Evolutionary conservation across 257 asterid species (phyloP).

Genomic region (Primulina eburnea): DNA sequence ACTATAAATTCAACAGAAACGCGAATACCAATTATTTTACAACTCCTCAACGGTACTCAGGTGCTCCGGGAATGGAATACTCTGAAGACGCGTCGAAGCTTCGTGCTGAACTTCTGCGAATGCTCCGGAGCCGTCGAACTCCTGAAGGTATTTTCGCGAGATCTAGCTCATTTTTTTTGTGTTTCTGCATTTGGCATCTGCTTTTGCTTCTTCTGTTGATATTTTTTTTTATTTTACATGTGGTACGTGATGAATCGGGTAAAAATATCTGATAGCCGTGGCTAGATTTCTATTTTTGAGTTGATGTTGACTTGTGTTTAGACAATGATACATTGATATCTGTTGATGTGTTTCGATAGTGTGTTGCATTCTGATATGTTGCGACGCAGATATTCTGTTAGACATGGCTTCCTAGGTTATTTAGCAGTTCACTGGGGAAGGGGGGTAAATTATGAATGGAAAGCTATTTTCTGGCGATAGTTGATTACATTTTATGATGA

Average conservation of each 20-base stretch:
- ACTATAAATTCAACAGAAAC: slow-evolving; percentile 16
- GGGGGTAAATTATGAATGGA: slow-evolving; percentile 2
- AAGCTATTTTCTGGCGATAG: slow-evolving; percentile 4
- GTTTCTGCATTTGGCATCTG: neutral
- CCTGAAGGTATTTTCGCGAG: slow-evolving; percentile 42
- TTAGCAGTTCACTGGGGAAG: neutral
- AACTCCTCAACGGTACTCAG: slow-evolving; percentile 22
- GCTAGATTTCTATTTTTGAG: slow-evolving; percentile 15
- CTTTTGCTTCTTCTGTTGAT: neutral
- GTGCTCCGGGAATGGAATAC: slow-evolving; percentile 29
- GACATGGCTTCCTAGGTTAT: slow-evolving; percentile 17
- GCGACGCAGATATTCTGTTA: neutral
- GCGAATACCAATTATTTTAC: slow-evolving; percentile 7
- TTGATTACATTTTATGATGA: slow-evolving; percentile 4
- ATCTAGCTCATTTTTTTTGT: neutral
- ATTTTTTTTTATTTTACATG: neutral
- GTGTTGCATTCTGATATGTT: neutral
- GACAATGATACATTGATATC: neutral
- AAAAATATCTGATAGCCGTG: neutral
- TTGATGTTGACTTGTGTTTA: slow-evolving; percentile 15
- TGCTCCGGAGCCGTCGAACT: slow-evolving; percentile 64
- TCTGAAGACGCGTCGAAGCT: slow-evolving; percentile 41
- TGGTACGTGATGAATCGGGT: slow-evolving; percentile 14
- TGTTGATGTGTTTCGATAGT: neutral
- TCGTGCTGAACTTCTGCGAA: slow-evolving; percentile 55